phyloP scores from a whole-genome alignment of 257 asterid species.

The Rhazya stricta region DNA sequence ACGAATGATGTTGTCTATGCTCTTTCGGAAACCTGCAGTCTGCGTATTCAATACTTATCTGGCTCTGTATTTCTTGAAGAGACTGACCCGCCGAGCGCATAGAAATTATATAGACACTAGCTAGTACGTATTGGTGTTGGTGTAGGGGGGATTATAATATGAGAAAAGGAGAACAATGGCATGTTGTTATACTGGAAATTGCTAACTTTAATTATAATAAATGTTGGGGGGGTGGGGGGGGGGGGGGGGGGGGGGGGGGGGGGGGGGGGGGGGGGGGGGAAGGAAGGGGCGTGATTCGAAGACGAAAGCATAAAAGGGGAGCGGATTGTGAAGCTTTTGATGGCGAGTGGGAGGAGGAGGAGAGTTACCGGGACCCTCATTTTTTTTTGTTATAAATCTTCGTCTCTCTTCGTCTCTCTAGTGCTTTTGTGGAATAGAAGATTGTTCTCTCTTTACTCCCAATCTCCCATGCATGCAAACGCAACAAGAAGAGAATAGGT shows the following conservation, averaged over 20 bases:
- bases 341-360: constrained; percentile 12
- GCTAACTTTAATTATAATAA: not conserved
- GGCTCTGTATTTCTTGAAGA: too few relatives aligned
- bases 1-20: too few relatives aligned
- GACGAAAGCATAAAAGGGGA: constrained; percentile 8
- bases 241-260: too few relatives aligned
- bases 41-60: too few relatives aligned
- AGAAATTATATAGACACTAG: too few relatives aligned
- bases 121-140: too few relatives aligned
- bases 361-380: not conserved
- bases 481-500: too few relatives aligned
- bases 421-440: constrained; percentile 33
- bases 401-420: not conserved
- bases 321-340: constrained; percentile 17
- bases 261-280: too few relatives aligned
- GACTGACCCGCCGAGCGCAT: too few relatives aligned
- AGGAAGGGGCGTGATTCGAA: not conserved
- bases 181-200: not conserved
- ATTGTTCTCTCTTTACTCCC: constrained; percentile 13
- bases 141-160: too few relatives aligned
- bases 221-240: not conserved
- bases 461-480: not conserved
- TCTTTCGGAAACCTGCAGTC: too few relatives aligned
- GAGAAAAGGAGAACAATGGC: not conserved
- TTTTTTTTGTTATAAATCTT: too few relatives aligned